phyloP scores from a whole-genome alignment of 305 asterid species.

The Rubia occidens region DNA sequence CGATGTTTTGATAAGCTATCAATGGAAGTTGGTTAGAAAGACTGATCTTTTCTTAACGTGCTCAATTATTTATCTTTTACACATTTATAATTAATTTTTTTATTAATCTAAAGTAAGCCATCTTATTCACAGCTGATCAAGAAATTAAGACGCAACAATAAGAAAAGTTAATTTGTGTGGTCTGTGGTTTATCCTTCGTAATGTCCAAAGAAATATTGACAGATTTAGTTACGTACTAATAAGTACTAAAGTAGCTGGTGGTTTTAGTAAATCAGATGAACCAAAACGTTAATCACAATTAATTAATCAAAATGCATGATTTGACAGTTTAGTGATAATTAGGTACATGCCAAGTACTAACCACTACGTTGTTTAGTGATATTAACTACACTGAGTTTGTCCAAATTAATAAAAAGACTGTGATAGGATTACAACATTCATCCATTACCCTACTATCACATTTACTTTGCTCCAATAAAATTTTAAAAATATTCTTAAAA shows the following conservation, averaged over 20 bases:
- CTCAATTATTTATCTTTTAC: neutral
- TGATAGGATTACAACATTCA: neutral
- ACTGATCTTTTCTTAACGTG: neutral
- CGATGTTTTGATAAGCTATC: too few relatives aligned
- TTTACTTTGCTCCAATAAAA: too few relatives aligned
- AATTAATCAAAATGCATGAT: neutral
- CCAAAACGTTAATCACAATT: neutral
- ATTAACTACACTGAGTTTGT: neutral
- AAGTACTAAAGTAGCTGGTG: neutral
- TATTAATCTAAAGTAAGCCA: neutral
- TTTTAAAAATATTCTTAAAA: too few relatives aligned
- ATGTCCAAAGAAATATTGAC: neutral
- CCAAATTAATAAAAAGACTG: neutral
- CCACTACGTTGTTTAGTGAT: neutral
- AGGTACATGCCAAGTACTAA: constrained; percentile 2
- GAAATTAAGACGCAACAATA: neutral
- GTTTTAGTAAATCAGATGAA: neutral
- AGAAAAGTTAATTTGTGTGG: neutral
- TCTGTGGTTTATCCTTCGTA: neutral
- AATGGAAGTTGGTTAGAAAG: too few relatives aligned
- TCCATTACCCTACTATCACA: too few relatives aligned
- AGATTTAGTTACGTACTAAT: neutral
- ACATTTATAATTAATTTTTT: neutral
- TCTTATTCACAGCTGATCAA: neutral
- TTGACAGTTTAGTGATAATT: neutral